Evolutionary conservation across 441 rosid species (phyloP).

Genomic region (Corymbia calophylla): DNA sequence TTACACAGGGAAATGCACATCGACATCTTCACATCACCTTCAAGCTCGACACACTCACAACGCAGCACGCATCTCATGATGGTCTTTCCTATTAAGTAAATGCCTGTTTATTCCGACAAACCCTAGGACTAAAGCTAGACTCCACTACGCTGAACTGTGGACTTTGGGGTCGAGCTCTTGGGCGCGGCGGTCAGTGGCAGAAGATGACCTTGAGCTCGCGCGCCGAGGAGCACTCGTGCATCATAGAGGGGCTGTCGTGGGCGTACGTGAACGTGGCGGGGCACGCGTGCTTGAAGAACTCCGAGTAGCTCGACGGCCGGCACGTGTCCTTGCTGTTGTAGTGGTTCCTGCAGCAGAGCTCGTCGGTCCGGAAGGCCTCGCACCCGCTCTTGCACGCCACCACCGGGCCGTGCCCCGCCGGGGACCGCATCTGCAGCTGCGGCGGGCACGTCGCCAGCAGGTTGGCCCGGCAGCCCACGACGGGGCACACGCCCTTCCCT

Average conservation of each 20-base stretch:
- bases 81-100: background rate
- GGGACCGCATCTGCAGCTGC: conserved; percentile 27
- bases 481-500: conserved; percentile 57
- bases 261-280: conserved; percentile 63
- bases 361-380: conserved; percentile 47
- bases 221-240: conserved; percentile 80
- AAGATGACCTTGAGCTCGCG: conserved; percentile 91
- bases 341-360: conserved; percentile 51
- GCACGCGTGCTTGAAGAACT: conserved; percentile 57
- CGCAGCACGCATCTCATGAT: background rate
- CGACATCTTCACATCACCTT: background rate
- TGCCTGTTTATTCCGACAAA: background rate
- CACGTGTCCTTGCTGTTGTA: conserved; percentile 56
- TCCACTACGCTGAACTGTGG: background rate
- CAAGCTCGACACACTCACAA: background rate
- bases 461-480: conserved; percentile 49
- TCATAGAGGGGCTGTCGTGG: conserved; percentile 68
- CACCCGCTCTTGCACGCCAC: conserved; percentile 69
- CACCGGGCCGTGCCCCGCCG: conserved; percentile 31
- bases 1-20: background rate
- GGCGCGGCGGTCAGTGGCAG: conserved; percentile 40
- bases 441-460: conserved; percentile 44
- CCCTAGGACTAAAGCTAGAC: background rate
- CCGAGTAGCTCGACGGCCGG: conserved; percentile 37
- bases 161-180: too few relatives aligned